Evolutionary conservation across 805 yeast genomes (phyloP).

Genomic region (Saturnispora quitensis): DNA sequence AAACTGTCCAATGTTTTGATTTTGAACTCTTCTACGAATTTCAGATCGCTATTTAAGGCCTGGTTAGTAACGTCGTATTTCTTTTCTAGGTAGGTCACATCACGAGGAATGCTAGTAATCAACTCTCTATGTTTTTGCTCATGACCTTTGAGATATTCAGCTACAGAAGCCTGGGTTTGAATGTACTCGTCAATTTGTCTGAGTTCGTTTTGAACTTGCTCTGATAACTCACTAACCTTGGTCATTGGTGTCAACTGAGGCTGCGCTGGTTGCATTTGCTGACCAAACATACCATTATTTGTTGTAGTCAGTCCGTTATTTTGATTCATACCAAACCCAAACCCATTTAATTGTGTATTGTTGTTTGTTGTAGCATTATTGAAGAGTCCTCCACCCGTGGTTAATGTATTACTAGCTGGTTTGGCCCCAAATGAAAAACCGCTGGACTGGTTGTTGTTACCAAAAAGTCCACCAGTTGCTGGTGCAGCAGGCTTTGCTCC

Average conservation of each 20-base stretch:
- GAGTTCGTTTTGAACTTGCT: slow-evolving; percentile 56
- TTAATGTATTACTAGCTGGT: slow-evolving; percentile 5
- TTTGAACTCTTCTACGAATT: slow-evolving; percentile 37
- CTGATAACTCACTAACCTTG: slow-evolving; percentile 65
- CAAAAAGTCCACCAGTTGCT: slow-evolving; percentile 14
- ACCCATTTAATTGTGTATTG: neutral
- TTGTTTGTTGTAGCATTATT: slow-evolving; percentile 18
- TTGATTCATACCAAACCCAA: slow-evolving; percentile 5
- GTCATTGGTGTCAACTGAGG: slow-evolving; percentile 63
- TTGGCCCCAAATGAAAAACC: slow-evolving; percentile 20
- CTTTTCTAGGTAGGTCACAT: slow-evolving; percentile 52
- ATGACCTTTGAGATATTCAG: slow-evolving; percentile 57
- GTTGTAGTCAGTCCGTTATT: slow-evolving; percentile 5
- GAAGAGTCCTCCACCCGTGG: slow-evolving; percentile 28
- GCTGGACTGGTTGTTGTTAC: slow-evolving; percentile 11
- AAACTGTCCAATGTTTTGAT: slow-evolving; percentile 28
- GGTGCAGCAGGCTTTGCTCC: slow-evolving; percentile 12
- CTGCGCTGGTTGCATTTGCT: slow-evolving; percentile 30
- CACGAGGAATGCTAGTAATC: slow-evolving; percentile 65
- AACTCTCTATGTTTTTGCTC: slow-evolving; percentile 53
- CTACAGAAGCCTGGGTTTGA: slow-evolving; percentile 62
- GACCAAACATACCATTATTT: slow-evolving; percentile 6
- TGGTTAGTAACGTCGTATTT: slow-evolving; percentile 57
- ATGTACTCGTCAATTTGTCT: slow-evolving; percentile 65
- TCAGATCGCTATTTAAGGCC: slow-evolving; percentile 44